These are phyloP conservation scores for Leccinum disarticulatum DNA, from an alignment of 768 basidiomycete species.

Conservation along the genomic window DNA sequence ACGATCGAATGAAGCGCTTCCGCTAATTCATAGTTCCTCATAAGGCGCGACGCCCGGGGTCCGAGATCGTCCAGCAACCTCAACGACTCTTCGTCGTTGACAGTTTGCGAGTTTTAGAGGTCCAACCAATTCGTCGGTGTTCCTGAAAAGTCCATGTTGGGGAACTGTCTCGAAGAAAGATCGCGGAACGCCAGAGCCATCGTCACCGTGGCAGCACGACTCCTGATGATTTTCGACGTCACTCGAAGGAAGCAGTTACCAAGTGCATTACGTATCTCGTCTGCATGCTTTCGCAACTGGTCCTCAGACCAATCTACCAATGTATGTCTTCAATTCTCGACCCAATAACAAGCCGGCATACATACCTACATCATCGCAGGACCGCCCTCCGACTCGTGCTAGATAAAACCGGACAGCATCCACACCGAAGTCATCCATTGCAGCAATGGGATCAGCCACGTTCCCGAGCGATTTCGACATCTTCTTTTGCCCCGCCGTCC, in stretches of 20 bases:
- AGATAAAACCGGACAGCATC: constrained; percentile 83
- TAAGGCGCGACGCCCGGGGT: constrained; percentile 22
- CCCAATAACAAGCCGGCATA: background rate
- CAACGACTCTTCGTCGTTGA: constrained; percentile 25
- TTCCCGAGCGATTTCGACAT: constrained; percentile 92
- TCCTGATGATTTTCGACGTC: constrained; percentile 51
- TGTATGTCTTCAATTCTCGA: background rate
- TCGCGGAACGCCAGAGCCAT: constrained; percentile 17
- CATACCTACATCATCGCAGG: constrained; percentile 75
- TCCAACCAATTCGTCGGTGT: constrained; percentile 5
- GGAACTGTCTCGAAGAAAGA: constrained; percentile 18
- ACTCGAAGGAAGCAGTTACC: constrained; percentile 81
- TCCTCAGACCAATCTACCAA: constrained; percentile 69
- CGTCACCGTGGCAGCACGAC: constrained; percentile 14
- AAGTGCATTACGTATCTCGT: constrained; percentile 58
- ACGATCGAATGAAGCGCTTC: constrained; percentile 53
- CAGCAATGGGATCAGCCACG: constrained; percentile 76
- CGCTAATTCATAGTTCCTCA: constrained; percentile 49
- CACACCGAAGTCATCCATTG: constrained; percentile 65
- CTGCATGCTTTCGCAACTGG: constrained; percentile 62
- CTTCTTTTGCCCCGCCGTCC: constrained; percentile 81
- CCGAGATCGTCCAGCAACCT: constrained; percentile 23
- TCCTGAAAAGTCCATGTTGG: background rate
- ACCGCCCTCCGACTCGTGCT: constrained; percentile 72
- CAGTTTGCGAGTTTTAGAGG: constrained; percentile 15